Conservation (phyloP, 208 protist genomes). For the Trypanosoma avium region DNA sequence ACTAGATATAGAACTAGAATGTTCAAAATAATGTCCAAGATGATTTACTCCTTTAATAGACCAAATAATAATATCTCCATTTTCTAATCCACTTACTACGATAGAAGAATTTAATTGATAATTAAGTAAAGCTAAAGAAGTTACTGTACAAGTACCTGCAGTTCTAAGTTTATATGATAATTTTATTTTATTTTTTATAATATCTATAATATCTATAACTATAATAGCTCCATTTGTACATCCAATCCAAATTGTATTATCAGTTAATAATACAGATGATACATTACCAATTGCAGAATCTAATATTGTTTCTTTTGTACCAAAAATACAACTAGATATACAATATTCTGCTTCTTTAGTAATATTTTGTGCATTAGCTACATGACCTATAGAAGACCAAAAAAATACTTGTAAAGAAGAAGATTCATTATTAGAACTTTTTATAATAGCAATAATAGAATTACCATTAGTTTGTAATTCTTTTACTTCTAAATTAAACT, state of each 20-base stretch:
- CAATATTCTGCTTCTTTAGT: neutral
- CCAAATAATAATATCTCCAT: constrained; percentile 24
- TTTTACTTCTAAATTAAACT: neutral
- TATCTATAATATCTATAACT: neutral
- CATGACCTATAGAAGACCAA: constrained; percentile 7
- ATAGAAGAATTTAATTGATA: neutral
- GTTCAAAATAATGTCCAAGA: constrained; percentile 12
- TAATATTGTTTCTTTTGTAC: neutral
- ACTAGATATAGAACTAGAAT: constrained; percentile 9
- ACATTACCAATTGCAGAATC: neutral
- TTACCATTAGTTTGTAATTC: constrained; percentile 11
- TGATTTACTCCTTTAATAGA: neutral
- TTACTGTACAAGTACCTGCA: constrained; percentile 12
- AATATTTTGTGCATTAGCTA: constrained; percentile 3
- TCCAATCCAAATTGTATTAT: constrained; percentile 13
- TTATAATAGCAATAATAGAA: constrained; percentile 15
- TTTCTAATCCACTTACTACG: constrained; percentile 26
- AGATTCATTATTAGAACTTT: neutral
- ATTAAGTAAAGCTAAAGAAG: constrained; percentile 2
- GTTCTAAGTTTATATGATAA: constrained; percentile 2
- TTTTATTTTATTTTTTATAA: neutral
- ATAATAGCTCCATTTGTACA: constrained; percentile 10
- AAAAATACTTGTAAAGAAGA: neutral
- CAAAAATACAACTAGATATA: constrained; percentile 5
- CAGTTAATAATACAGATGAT: constrained; percentile 10